Conservation (phyloP, 2,329 filamentous ascomycete species). For the Myriosclerotinia duriaeana region DNA sequence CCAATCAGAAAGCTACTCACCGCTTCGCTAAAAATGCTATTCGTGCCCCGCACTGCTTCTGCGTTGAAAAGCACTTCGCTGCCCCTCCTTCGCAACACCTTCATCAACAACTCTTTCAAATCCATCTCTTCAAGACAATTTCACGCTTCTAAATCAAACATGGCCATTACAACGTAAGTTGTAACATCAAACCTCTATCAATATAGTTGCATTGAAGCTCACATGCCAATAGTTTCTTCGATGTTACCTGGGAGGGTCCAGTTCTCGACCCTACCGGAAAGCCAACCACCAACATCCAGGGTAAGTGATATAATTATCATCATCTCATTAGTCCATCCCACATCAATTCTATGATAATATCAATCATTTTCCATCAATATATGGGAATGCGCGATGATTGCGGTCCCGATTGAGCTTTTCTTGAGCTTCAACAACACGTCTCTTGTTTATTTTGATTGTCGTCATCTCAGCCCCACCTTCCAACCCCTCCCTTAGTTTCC, state of each 20-base stretch:
- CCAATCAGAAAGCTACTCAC: conserved; percentile 4
- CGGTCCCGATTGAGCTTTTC: conserved; percentile 20
- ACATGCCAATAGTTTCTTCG: conserved; percentile 60
- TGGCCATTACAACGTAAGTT: conserved; percentile 71
- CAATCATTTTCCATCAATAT: neutral
- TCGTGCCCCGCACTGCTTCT: conserved; percentile 24
- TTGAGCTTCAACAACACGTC: conserved; percentile 7
- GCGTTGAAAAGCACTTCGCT: conserved; percentile 25
- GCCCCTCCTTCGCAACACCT: conserved; percentile 25
- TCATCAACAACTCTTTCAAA: conserved; percentile 25
- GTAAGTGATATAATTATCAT: conserved; percentile 49
- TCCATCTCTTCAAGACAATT: conserved; percentile 48
- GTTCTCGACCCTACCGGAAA: conserved; percentile 60
- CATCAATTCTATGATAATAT: neutral
- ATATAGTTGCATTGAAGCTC: conserved; percentile 23
- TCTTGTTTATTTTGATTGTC: conserved; percentile 29
- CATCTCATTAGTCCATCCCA: conserved; percentile 20
- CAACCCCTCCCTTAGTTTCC: conserved; percentile 23
- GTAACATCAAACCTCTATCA: too few relatives aligned
- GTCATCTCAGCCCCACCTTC: conserved; percentile 27
- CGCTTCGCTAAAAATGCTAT: conserved; percentile 25
- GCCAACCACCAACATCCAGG: conserved; percentile 55
- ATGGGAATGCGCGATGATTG: too few relatives aligned
- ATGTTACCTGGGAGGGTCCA: conserved; percentile 71
- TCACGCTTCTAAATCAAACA: conserved; percentile 67